Conservation (phyloP, 1,284 basidiomycete genomes). For the Takashimella tepidaria region DNA sequence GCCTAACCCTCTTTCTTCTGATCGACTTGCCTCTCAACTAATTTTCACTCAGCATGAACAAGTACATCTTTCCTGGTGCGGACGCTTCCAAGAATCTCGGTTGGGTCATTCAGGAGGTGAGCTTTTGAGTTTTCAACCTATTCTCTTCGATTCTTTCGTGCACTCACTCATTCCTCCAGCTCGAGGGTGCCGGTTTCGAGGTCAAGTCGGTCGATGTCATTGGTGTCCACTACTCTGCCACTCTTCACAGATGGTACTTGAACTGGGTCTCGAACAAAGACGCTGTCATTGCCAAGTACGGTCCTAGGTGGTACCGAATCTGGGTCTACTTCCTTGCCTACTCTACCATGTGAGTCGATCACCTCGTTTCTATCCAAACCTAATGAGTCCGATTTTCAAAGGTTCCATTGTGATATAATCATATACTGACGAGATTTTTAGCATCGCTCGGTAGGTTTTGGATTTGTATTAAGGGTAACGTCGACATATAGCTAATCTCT, state of each 20-base stretch:
- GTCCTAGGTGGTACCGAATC: slow-evolving; percentile 81
- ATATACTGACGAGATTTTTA: too few species aligned
- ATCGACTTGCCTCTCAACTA: slow-evolving; percentile 53
- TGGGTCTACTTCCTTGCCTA: slow-evolving; percentile 90
- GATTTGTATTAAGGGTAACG: too few species aligned
- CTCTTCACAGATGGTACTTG: slow-evolving; percentile 89
- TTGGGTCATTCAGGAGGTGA: slow-evolving; percentile 81
- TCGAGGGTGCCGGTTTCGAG: slow-evolving; percentile 90
- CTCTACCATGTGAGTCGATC: slow-evolving; percentile 54
- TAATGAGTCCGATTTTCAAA: too few species aligned
- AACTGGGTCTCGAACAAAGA: slow-evolving; percentile 91
- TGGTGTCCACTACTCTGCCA: slow-evolving; percentile 95
- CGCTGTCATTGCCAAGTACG: slow-evolving; percentile 81
- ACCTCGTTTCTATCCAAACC: too few species aligned
- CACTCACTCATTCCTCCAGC: slow-evolving; percentile 31
- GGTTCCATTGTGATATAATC: not conserved
- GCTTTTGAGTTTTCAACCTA: not conserved
- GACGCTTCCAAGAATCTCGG: slow-evolving; percentile 92
- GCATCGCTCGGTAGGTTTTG: slow-evolving; percentile 15
- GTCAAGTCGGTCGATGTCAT: slow-evolving; percentile 94
- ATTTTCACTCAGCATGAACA: slow-evolving; percentile 73
- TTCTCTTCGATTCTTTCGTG: too few species aligned
- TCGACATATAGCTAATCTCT: slow-evolving; percentile 9
- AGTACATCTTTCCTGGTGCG: slow-evolving; percentile 96
- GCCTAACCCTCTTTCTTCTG: not conserved